phyloP scores from a whole-genome alignment of 106 monocot species.

The Acanthochlamys bracteata region DNA sequence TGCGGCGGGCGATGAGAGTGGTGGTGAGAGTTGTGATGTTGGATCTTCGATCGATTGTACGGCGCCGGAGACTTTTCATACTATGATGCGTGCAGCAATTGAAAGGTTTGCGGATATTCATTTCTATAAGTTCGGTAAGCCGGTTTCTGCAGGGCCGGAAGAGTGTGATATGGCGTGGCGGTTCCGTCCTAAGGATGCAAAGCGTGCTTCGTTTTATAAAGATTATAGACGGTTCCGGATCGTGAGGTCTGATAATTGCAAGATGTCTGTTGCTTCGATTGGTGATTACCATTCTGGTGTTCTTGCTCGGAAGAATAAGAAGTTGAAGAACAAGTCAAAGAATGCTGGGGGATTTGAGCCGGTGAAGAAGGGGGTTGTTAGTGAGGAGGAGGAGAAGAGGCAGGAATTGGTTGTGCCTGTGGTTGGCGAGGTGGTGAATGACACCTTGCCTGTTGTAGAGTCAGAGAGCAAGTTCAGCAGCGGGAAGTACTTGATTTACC shows the following conservation, averaged over 20 bases:
- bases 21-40: slow-evolving; percentile 20
- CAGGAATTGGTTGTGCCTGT: slow-evolving; percentile 13
- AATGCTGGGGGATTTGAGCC: slow-evolving; percentile 13
- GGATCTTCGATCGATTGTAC: slow-evolving; percentile 32
- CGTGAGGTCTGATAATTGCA: slow-evolving; percentile 31
- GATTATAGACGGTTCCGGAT: slow-evolving; percentile 75
- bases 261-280: slow-evolving; percentile 22
- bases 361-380: background rate
- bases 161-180: slow-evolving; percentile 63
- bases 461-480: slow-evolving; percentile 59
- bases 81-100: slow-evolving; percentile 73
- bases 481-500: slow-evolving; percentile 61
- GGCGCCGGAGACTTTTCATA: slow-evolving; percentile 50
- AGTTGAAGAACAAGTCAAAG: slow-evolving; percentile 3
- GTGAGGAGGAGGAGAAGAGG: background rate
- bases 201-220: slow-evolving; percentile 58
- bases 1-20: no score
- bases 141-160: slow-evolving; percentile 15
- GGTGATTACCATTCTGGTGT: slow-evolving; percentile 76
- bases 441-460: slow-evolving; percentile 60
- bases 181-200: slow-evolving; percentile 60
- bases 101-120: slow-evolving; percentile 50
- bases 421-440: slow-evolving; percentile 70
- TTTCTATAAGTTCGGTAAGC: slow-evolving; percentile 80
- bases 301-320: slow-evolving; percentile 51